Conservation (phyloP, 257 asterid genomes). For the Rauvolfia tetraphylla region DNA sequence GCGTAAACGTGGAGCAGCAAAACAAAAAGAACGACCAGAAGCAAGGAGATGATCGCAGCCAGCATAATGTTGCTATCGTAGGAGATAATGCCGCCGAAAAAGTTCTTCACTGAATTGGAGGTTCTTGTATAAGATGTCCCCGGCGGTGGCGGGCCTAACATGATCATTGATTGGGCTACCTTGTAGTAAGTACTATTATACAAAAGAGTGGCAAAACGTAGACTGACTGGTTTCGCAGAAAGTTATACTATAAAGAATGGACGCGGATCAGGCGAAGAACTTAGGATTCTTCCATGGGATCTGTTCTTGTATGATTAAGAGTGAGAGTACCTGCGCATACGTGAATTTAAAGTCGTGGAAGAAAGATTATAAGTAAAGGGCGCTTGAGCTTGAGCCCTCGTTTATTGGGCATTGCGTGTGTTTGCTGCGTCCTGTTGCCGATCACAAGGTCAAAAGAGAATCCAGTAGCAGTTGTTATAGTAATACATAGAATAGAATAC, state of each 20-base stretch:
- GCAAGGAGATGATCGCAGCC: slow-evolving; percentile 38
- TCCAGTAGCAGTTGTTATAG: slow-evolving; percentile 10
- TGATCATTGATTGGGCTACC: not conserved
- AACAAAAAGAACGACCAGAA: slow-evolving; percentile 36
- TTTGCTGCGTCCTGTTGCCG: not conserved
- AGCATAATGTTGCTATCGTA: slow-evolving; percentile 40
- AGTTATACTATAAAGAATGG: slow-evolving; percentile 1
- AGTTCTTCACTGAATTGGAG: not conserved
- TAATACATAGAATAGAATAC: too few relatives aligned
- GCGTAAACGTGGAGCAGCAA: slow-evolving; percentile 39
- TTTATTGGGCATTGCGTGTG: slow-evolving; percentile 11
- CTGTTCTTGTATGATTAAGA: slow-evolving; percentile 4
- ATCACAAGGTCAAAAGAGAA: slow-evolving; percentile 29
- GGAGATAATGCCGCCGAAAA: slow-evolving; percentile 28
- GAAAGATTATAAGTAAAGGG: slow-evolving; percentile 12
- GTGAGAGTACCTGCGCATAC: slow-evolving; percentile 23
- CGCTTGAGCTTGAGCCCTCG: slow-evolving; percentile 3
- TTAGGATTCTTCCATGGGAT: slow-evolving; percentile 2
- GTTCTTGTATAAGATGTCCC: not conserved
- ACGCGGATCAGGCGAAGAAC: not conserved
- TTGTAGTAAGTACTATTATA: too few relatives aligned
- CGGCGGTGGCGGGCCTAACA: slow-evolving; percentile 10
- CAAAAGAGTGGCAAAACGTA: not conserved
- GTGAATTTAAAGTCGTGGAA: slow-evolving; percentile 32
- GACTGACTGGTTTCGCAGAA: not conserved